These are phyloP conservation scores for Diplodia scrobiculata DNA, from an alignment of 2,329 filamentous ascomycete species.

Conservation along the genomic window DNA sequence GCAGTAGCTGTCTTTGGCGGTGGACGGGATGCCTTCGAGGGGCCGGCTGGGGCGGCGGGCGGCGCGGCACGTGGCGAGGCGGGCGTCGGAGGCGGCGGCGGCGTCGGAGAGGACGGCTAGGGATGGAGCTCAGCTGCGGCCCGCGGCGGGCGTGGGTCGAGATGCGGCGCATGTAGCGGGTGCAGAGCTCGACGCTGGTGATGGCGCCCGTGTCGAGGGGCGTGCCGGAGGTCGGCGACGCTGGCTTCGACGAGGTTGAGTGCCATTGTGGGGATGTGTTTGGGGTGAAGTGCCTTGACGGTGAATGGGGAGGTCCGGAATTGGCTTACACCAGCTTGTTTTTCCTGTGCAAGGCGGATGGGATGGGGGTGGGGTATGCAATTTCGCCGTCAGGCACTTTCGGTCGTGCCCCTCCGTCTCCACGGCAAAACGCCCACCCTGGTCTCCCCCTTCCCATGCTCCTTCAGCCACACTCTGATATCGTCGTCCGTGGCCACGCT, in stretches of 20 bases:
- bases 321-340: too few species aligned
- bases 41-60: conserved; percentile 35
- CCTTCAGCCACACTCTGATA: neutral
- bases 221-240: conserved; percentile 50
- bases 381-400: too few species aligned
- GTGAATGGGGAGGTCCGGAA: too few species aligned
- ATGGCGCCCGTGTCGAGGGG: conserved; percentile 46
- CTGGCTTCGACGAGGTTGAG: conserved; percentile 52
- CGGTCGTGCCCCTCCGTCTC: neutral
- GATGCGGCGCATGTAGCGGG: conserved; percentile 54
- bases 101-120: conserved; percentile 53
- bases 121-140: conserved; percentile 51
- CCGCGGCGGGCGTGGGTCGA: conserved; percentile 51
- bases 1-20: conserved; percentile 61
- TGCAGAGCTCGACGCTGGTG: conserved; percentile 52
- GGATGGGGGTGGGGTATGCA: too few species aligned
- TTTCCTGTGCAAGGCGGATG: too few species aligned
- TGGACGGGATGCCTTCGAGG: conserved; percentile 61
- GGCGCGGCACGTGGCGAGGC: conserved; percentile 45
- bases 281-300: too few species aligned
- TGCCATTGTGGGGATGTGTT: neutral
- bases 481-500: neutral
- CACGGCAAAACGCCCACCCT: neutral
- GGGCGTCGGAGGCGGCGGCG: conserved; percentile 51
- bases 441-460: neutral